Percentiles rank a stretch among this genome's conserved stretches.
These are phyloP conservation scores for Heterobasidion occidentale DNA, from an alignment of 1,284 basidiomycete species.

Conservation along the genomic window DNA sequence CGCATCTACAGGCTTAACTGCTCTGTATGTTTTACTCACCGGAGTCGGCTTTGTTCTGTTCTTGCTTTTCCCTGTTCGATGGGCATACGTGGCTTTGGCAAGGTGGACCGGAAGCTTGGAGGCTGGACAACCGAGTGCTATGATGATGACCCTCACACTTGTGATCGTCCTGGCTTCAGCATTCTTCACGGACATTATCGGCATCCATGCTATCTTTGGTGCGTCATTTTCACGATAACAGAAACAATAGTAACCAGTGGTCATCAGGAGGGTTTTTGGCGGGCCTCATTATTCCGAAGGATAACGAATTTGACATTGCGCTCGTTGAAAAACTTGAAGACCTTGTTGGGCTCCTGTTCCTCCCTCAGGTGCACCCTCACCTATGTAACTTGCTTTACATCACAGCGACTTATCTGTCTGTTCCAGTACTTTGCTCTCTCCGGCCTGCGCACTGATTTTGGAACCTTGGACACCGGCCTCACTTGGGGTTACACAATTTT, in stretches of 20 bases:
- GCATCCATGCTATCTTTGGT: slow-evolving; percentile 66
- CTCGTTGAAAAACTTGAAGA: slow-evolving; percentile 78
- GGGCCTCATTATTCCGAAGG: slow-evolving; percentile 84
- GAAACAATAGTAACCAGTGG: not conserved
- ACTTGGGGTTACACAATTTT: slow-evolving; percentile 87
- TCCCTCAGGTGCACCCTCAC: slow-evolving; percentile 61
- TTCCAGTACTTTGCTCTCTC: slow-evolving; percentile 76
- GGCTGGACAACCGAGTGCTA: slow-evolving; percentile 61
- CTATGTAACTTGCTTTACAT: not conserved
- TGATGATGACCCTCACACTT: slow-evolving; percentile 77
- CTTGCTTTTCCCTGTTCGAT: slow-evolving; percentile 61
- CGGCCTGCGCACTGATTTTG: slow-evolving; percentile 79
- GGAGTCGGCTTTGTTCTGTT: slow-evolving; percentile 48
- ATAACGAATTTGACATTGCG: slow-evolving; percentile 78
- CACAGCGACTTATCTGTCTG: not conserved
- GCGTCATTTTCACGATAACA: slow-evolving; percentile 9
- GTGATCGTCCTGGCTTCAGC: slow-evolving; percentile 72
- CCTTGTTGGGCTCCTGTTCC: slow-evolving; percentile 62
- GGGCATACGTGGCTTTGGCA: slow-evolving; percentile 60
- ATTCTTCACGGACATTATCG: slow-evolving; percentile 86
- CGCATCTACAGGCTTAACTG: slow-evolving; percentile 40
- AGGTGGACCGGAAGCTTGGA: slow-evolving; percentile 70
- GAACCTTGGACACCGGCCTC: slow-evolving; percentile 62
- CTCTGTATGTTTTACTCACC: slow-evolving; percentile 56
- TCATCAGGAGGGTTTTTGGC: slow-evolving; percentile 73